Conservation (phyloP, 2,329 filamentous ascomycete genomes). For the Nothophoma quercina region DNA sequence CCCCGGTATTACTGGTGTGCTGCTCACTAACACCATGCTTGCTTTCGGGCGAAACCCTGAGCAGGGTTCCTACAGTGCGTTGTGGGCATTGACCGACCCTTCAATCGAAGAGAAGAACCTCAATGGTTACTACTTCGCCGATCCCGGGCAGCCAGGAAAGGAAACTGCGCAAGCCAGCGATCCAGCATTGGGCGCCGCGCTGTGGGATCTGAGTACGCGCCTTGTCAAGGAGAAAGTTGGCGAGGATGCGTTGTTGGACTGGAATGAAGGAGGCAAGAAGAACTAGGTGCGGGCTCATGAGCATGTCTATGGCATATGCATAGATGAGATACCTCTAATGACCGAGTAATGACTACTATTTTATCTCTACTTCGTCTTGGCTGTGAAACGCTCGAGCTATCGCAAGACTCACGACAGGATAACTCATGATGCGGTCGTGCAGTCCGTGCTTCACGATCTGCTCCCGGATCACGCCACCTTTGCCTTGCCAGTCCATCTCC, state of each 20-base stretch:
- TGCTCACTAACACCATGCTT: slow-evolving; percentile 48
- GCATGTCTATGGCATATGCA: too few relatives aligned
- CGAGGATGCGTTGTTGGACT: slow-evolving; percentile 48
- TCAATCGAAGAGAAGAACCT: slow-evolving; percentile 53
- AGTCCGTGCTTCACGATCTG: slow-evolving; percentile 64
- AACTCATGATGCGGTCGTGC: slow-evolving; percentile 67
- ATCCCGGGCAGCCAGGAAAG: slow-evolving; percentile 49
- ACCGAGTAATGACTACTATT: background rate
- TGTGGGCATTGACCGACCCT: slow-evolving; percentile 51
- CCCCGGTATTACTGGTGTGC: slow-evolving; percentile 51
- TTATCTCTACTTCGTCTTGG: background rate
- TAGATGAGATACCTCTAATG: background rate
- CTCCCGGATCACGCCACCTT: slow-evolving; percentile 60
- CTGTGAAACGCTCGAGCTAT: slow-evolving; percentile 58
- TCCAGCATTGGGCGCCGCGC: slow-evolving; percentile 45
- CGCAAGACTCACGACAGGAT: slow-evolving; percentile 62
- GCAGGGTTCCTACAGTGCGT: slow-evolving; percentile 55
- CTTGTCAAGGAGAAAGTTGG: slow-evolving; percentile 54
- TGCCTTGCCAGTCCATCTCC: slow-evolving; percentile 57
- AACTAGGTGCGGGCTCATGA: background rate
- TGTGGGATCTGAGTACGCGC: slow-evolving; percentile 53
- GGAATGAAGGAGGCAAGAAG: slow-evolving; percentile 27
- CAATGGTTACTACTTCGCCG: slow-evolving; percentile 56
- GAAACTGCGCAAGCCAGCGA: slow-evolving; percentile 52
- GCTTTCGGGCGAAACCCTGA: slow-evolving; percentile 49